Percentiles rank a stretch among this genome's conserved stretches.
Conservation (phyloP, 2,329 filamentous ascomycete species). For the Phyllosticta citrichinensis region DNA sequence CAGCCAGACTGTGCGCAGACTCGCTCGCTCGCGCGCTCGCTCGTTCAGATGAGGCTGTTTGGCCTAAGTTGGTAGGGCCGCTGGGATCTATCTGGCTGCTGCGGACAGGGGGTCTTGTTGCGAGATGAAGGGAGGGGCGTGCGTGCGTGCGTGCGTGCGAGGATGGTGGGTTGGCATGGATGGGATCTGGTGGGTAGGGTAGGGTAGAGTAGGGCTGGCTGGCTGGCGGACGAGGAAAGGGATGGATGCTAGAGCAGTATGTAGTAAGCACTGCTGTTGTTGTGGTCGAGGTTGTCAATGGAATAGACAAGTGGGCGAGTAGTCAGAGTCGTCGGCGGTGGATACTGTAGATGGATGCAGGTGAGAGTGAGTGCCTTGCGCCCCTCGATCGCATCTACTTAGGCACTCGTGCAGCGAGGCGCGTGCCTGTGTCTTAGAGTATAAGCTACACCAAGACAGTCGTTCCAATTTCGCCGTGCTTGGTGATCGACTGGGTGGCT, state of each 20-base stretch:
- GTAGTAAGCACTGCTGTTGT: too few relatives aligned
- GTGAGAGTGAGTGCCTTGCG: not conserved
- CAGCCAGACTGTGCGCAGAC: too few relatives aligned
- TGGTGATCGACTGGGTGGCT: too few relatives aligned
- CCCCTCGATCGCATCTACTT: not conserved
- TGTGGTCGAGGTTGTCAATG: too few relatives aligned
- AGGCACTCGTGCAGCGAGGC: not conserved
- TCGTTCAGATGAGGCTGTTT: not conserved
- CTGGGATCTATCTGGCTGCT: not conserved
- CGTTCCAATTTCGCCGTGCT: too few relatives aligned
- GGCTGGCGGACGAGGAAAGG: too few relatives aligned
- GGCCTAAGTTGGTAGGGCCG: not conserved
- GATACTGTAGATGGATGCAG: not conserved
- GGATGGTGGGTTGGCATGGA: not conserved
- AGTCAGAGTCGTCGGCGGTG: not conserved
- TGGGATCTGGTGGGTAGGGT: not conserved
- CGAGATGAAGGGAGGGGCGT: not conserved
- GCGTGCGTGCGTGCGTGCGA: not conserved
- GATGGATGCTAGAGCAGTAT: too few relatives aligned
- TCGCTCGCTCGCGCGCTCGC: too few relatives aligned
- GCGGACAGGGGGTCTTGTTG: not conserved
- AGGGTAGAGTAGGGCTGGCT: too few relatives aligned
- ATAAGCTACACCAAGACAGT: not conserved
- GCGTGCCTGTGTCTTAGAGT: not conserved
- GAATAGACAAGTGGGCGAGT: too few relatives aligned